These are phyloP conservation scores for Ilyonectria sp. DNA, from an alignment of 2,329 filamentous ascomycete genomes.

Conservation along the genomic window DNA sequence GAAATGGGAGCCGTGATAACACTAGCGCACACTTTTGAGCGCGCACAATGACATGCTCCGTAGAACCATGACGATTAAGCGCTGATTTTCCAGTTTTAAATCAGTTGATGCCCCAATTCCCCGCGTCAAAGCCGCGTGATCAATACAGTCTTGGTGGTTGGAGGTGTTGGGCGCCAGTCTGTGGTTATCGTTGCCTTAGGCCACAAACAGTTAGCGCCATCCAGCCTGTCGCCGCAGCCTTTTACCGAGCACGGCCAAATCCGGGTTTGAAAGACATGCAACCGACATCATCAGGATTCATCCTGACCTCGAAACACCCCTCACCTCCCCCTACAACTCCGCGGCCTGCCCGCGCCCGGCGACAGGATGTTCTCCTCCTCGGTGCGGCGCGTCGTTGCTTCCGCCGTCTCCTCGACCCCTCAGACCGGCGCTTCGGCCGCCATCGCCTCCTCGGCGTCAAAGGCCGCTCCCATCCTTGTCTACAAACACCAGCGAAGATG, in stretches of 20 bases:
- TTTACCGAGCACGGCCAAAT: conserved; percentile 56
- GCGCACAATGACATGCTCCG: conserved; percentile 17
- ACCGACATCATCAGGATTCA: conserved; percentile 53
- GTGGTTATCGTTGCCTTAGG: conserved; percentile 56
- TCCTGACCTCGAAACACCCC: conserved; percentile 46
- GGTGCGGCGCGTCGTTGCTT: conserved; percentile 68
- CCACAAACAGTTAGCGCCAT: conserved; percentile 51
- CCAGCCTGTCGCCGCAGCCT: conserved; percentile 48
- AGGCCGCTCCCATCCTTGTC: conserved; percentile 55
- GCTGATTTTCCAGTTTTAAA: conserved; percentile 36
- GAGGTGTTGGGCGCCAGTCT: conserved; percentile 14
- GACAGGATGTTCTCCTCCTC: conserved; percentile 68
- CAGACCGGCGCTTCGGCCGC: conserved; percentile 60
- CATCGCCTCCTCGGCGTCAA: conserved; percentile 59
- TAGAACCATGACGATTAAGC: conserved; percentile 21
- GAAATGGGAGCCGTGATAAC: neutral
- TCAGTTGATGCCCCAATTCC: conserved; percentile 36
- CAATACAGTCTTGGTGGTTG: conserved; percentile 31
- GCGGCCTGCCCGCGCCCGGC: conserved; percentile 43
- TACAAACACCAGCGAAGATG: conserved; percentile 67
- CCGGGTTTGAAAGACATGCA: conserved; percentile 53
- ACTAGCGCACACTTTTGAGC: neutral
- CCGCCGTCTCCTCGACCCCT: conserved; percentile 62
- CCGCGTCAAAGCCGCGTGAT: conserved; percentile 44
- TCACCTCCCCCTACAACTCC: conserved; percentile 37